phyloP scores from a whole-genome alignment of 371 early-diverging fungal genomes.

The Chytridium lagenaria region DNA sequence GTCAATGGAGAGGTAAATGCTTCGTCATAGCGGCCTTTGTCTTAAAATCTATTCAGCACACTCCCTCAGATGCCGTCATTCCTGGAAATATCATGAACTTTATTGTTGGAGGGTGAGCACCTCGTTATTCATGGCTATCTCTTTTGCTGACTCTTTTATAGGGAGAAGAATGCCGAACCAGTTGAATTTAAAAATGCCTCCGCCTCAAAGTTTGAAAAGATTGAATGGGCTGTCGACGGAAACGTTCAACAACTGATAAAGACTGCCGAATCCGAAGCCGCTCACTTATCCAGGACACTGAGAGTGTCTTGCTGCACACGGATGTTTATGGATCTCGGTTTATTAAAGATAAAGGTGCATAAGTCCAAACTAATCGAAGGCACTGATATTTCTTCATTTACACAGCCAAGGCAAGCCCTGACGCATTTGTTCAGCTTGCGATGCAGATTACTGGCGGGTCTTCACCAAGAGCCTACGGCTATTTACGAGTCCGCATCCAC shows the following conservation, averaged over 20 bases:
- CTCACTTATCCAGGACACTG: slow-evolving; percentile 64
- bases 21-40: slow-evolving; percentile 10
- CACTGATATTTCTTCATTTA: slow-evolving; percentile 12
- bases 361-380: background rate
- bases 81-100: slow-evolving; percentile 79
- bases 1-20: slow-evolving; percentile 68
- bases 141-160: background rate
- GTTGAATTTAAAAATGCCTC: slow-evolving; percentile 8
- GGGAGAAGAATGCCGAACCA: slow-evolving; percentile 44
- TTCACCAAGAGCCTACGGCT: slow-evolving; percentile 52
- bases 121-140: background rate
- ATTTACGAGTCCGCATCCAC: slow-evolving; percentile 77
- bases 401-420: slow-evolving; percentile 70
- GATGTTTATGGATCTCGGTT: slow-evolving; percentile 63
- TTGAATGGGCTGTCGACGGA: slow-evolving; percentile 61
- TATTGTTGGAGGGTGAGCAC: slow-evolving; percentile 60
- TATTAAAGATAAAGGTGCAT: slow-evolving; percentile 71
- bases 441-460: slow-evolving; percentile 80
- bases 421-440: slow-evolving; percentile 88
- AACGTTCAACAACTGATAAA: slow-evolving; percentile 54
- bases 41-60: slow-evolving; percentile 43
- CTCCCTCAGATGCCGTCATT: slow-evolving; percentile 91
- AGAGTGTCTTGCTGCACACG: slow-evolving; percentile 58
- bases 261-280: slow-evolving; percentile 63
- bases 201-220: slow-evolving; percentile 28